phyloP scores from a whole-genome alignment of 148 eudicot species.

The Camellia japonica region DNA sequence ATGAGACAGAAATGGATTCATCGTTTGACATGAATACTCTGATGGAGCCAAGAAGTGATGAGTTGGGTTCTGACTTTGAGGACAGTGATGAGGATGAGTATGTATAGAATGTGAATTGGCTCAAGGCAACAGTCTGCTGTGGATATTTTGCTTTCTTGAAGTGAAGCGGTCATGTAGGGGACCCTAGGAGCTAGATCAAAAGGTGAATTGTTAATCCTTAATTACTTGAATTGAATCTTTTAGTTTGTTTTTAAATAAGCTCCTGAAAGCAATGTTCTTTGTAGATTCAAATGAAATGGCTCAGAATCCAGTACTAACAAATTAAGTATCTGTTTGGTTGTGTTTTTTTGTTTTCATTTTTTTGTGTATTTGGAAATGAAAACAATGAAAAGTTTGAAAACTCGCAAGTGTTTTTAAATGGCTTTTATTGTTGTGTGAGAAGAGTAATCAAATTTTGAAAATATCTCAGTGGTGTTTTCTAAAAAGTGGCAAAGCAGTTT shows the following conservation, averaged over 20 bases:
- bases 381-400: too few relatives aligned
- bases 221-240: conserved; percentile 2
- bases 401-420: too few relatives aligned
- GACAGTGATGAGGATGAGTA: conserved; percentile 71
- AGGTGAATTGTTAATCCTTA: conserved; percentile 13
- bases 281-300: neutral
- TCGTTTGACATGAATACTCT: conserved; percentile 74
- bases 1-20: conserved; percentile 72
- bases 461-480: too few relatives aligned
- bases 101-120: conserved; percentile 15
- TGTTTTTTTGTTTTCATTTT: too few relatives aligned
- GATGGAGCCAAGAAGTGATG: conserved; percentile 52
- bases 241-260: neutral
- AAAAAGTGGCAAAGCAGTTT: too few relatives aligned
- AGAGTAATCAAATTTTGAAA: too few relatives aligned
- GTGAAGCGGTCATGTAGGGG: neutral
- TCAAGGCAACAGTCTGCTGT: neutral
- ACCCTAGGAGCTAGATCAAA: neutral
- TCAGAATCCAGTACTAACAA: neutral
- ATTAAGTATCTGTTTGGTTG: too few relatives aligned
- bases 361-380: too few relatives aligned
- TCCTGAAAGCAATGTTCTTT: neutral
- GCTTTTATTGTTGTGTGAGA: too few relatives aligned
- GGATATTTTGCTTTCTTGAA: conserved; percentile 8
- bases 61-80: conserved; percentile 66